Percentiles rank a stretch among this genome's conserved stretches.
phyloP scores from a whole-genome alignment of 306 rosid species.

The Pueraria montana region DNA sequence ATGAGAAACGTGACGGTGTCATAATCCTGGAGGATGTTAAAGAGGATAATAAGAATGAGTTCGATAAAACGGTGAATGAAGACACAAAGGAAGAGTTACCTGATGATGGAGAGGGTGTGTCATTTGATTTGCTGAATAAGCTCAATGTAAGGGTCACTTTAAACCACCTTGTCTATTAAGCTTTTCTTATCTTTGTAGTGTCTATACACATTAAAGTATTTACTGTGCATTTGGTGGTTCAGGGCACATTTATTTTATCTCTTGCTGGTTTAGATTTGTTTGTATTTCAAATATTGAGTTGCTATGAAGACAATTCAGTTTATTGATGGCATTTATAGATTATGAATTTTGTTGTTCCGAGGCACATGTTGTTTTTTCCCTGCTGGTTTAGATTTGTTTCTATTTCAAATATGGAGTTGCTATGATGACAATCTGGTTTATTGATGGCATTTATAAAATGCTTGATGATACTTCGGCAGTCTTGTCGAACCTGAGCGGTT shows the following conservation, averaged over 20 bases:
- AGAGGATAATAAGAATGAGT: conserved; percentile 34
- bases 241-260: neutral
- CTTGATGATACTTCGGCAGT: conserved; percentile 54
- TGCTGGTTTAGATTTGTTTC: neutral
- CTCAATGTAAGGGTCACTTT: conserved; percentile 43
- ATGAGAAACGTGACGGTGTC: conserved; percentile 48
- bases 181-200: neutral
- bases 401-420: neutral
- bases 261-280: neutral
- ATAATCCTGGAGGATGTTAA: conserved; percentile 37
- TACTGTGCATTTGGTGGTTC: neutral
- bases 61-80: conserved; percentile 44
- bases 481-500: conserved; percentile 61
- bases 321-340: conserved; percentile 44
- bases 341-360: neutral
- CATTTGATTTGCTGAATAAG: conserved; percentile 53
- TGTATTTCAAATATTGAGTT: conserved; percentile 39
- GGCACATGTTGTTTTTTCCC: neutral
- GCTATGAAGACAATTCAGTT: conserved; percentile 43
- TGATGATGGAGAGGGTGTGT: conserved; percentile 50
- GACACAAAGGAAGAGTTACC: conserved; percentile 50
- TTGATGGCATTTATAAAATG: conserved; percentile 25
- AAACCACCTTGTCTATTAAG: conserved; percentile 3
- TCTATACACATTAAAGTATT: neutral
- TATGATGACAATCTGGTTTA: neutral